phyloP scores from a whole-genome alignment of 1,284 basidiomycete species.

The Trichosporon ovoides region DNA sequence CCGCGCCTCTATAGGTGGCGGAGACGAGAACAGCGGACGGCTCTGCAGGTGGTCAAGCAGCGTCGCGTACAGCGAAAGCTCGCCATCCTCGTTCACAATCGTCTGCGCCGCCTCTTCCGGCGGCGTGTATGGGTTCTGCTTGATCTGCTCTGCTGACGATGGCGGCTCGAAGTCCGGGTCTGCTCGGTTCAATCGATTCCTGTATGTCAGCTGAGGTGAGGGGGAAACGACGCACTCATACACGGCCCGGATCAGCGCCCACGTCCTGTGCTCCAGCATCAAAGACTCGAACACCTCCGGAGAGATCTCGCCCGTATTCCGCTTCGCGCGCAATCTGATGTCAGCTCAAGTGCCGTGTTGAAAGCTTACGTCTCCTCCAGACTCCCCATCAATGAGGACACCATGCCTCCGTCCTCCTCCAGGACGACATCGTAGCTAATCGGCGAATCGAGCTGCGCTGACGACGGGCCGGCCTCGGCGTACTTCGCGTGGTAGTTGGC shows the following conservation, averaged over 20 bases:
- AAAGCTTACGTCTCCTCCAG: constrained; percentile 31
- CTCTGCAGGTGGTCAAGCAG: constrained; percentile 44
- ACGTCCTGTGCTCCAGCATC: constrained; percentile 43
- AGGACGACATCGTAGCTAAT: constrained; percentile 36
- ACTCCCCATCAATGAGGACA: constrained; percentile 30
- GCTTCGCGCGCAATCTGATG: constrained; percentile 11
- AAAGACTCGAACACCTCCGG: constrained; percentile 34
- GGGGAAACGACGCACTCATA: constrained; percentile 33
- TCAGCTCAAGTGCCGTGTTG: background rate
- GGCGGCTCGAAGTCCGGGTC: constrained; percentile 29
- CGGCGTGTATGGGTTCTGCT: constrained; percentile 37
- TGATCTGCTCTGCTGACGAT: constrained; percentile 28
- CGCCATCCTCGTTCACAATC: constrained; percentile 40
- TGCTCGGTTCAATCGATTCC: constrained; percentile 32
- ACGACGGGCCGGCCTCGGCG: constrained; percentile 39
- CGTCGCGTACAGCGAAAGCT: constrained; percentile 39
- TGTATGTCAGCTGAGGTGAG: constrained; percentile 9
- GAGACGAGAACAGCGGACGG: constrained; percentile 31
- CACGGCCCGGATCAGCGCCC: constrained; percentile 40
- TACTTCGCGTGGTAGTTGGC: constrained; percentile 40
- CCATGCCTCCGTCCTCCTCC: constrained; percentile 37
- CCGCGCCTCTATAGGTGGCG: constrained; percentile 41
- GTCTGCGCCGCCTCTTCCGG: constrained; percentile 40
- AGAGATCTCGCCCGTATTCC: background rate
- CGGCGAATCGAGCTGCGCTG: constrained; percentile 36